These are phyloP conservation scores for Acer campestre DNA, from an alignment of 345 rosid species.

Conservation along the genomic window DNA sequence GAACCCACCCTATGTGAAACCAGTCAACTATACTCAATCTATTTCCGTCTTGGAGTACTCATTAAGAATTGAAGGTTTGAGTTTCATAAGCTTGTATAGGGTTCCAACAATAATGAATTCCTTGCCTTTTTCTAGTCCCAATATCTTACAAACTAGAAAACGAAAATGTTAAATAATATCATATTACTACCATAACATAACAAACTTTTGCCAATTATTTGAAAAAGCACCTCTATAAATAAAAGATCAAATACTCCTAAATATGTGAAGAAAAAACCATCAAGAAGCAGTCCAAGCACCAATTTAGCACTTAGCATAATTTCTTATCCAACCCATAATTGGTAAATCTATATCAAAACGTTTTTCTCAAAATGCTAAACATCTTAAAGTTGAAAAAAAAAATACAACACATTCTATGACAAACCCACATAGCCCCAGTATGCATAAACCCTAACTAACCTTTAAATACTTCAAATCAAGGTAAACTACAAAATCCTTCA, in stretches of 20 bases:
- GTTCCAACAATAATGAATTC: slow-evolving; percentile 91
- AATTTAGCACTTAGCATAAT: too few relatives aligned
- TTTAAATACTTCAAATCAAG: neutral
- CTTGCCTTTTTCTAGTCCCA: slow-evolving; percentile 80
- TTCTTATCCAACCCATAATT: too few relatives aligned
- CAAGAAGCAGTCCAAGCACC: too few relatives aligned
- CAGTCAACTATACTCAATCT: neutral
- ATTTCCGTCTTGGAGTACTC: slow-evolving; percentile 80
- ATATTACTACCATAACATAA: too few relatives aligned
- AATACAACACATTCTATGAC: neutral
- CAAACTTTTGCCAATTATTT: too few relatives aligned
- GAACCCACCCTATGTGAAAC: neutral
- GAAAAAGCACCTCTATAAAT: too few relatives aligned
- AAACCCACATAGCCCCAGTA: neutral
- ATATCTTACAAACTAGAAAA: slow-evolving; percentile 71
- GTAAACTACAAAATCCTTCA: neutral
- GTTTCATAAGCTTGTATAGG: slow-evolving; percentile 93
- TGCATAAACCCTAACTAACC: slow-evolving; percentile 3
- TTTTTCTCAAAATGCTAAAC: too few relatives aligned
- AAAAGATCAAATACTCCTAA: too few relatives aligned
- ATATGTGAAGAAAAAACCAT: too few relatives aligned
- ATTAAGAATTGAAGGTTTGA: slow-evolving; percentile 90
- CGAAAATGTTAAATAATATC: neutral
- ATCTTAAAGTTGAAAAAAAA: too few relatives aligned
- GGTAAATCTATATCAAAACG: too few relatives aligned